Evolutionary conservation across 805 yeast species (phyloP).

Genomic region (Pichia deserticola): DNA sequence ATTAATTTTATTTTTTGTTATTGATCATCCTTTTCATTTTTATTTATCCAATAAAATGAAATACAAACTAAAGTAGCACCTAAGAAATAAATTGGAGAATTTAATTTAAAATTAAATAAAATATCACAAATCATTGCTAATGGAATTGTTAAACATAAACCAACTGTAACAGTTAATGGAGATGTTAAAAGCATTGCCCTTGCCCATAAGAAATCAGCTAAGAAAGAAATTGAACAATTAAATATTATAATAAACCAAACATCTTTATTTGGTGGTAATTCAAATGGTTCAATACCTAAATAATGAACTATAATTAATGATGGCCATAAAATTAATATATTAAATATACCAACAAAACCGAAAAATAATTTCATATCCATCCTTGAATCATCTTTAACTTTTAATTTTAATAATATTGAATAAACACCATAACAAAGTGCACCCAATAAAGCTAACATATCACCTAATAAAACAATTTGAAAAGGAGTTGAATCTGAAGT

Average conservation of each 20-base stretch:
- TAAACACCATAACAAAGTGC: conserved; percentile 90
- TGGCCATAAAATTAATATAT: conserved; percentile 76
- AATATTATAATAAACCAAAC: conserved; percentile 47
- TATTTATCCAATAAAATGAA: conserved; percentile 80
- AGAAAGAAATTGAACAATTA: conserved; percentile 72
- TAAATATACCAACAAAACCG: conserved; percentile 90
- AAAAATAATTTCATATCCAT: conserved; percentile 84
- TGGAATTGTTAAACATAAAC: conserved; percentile 88
- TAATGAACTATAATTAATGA: conserved; percentile 57
- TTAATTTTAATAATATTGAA: conserved; percentile 72
- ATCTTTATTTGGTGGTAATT: conserved; percentile 50
- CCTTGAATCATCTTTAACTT: conserved; percentile 64
- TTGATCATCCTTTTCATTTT: conserved; percentile 60
- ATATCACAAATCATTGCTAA: conserved; percentile 90
- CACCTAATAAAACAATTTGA: conserved; percentile 48
- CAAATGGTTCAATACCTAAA: conserved; percentile 61
- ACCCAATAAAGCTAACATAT: conserved; percentile 69
- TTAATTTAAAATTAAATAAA: conserved; percentile 54
- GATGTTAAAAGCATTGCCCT: conserved; percentile 88
- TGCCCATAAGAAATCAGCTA: conserved; percentile 94
- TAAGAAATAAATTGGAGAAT: conserved; percentile 55
- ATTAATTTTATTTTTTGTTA: no score
- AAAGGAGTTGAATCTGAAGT: conserved; percentile 19
- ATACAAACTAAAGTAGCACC: conserved; percentile 78
- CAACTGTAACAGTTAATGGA: conserved; percentile 93